A percentile compares a stretch with the other conserved stretches of the same genome.
phyloP scores from a whole-genome alignment of 2,329 filamentous ascomycete species.

The Aspergillus unguis region DNA sequence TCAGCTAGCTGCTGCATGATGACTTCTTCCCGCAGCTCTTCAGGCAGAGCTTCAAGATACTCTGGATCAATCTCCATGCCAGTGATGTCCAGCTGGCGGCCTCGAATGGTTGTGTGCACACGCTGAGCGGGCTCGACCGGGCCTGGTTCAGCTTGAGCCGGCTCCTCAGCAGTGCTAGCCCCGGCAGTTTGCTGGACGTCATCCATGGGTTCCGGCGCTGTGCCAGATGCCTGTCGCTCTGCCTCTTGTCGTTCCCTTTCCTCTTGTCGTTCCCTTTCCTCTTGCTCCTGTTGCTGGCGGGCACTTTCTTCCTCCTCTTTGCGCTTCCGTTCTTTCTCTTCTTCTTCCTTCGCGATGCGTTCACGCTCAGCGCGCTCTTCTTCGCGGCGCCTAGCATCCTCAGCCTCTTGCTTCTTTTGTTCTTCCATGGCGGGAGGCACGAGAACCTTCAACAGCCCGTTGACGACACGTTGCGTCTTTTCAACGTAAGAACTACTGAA shows the following conservation, averaged over 20 bases:
- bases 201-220: slow-evolving; percentile 65
- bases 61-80: slow-evolving; percentile 90
- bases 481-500: slow-evolving; percentile 69
- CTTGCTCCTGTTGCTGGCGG: slow-evolving; percentile 55
- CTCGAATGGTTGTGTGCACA: slow-evolving; percentile 78
- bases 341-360: slow-evolving; percentile 63
- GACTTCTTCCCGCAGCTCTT: slow-evolving; percentile 93
- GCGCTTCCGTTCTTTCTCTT: slow-evolving; percentile 67
- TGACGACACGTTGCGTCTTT: slow-evolving; percentile 65
- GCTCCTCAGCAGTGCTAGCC: slow-evolving; percentile 25
- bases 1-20: slow-evolving; percentile 86
- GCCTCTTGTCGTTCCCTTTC: slow-evolving; percentile 64
- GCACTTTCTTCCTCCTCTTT: slow-evolving; percentile 68
- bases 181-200: slow-evolving; percentile 60
- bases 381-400: slow-evolving; percentile 57
- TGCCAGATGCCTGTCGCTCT: slow-evolving; percentile 47
- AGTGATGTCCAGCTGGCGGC: slow-evolving; percentile 87
- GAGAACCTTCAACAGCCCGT: slow-evolving; percentile 67
- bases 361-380: slow-evolving; percentile 60
- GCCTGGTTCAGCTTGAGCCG: slow-evolving; percentile 44
- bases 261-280: slow-evolving; percentile 62
- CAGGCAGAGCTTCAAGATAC: slow-evolving; percentile 93
- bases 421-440: slow-evolving; percentile 81
- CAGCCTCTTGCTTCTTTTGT: slow-evolving; percentile 62
- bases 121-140: slow-evolving; percentile 54